Conservation (phyloP, 768 basidiomycete genomes). For the Tricholomella constricta region DNA sequence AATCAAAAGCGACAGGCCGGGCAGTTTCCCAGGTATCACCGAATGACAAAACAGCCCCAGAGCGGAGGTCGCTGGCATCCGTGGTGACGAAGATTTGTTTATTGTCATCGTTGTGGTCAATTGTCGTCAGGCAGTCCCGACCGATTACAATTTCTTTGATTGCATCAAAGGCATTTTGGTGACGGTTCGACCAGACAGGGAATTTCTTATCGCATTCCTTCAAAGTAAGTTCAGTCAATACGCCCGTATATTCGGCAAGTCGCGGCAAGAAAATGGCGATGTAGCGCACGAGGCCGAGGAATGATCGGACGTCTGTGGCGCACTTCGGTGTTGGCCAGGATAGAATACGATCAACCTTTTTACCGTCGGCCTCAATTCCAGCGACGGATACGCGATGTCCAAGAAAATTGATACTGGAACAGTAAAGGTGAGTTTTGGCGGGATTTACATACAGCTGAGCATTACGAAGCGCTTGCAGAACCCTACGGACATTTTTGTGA, state of each 20-base stretch:
- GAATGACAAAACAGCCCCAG: too few species aligned
- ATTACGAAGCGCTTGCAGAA: slow-evolving; percentile 23
- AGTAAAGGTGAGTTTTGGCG: slow-evolving; percentile 25
- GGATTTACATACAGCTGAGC: slow-evolving; percentile 10
- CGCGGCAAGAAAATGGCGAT: slow-evolving; percentile 23
- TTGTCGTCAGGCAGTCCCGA: slow-evolving; percentile 21
- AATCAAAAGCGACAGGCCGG: too few species aligned
- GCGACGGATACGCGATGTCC: slow-evolving; percentile 28
- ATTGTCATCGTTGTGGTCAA: too few species aligned
- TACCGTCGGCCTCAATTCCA: slow-evolving; percentile 24
- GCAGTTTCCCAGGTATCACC: too few species aligned
- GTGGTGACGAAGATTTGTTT: slow-evolving; percentile 31
- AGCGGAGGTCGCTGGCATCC: too few species aligned
- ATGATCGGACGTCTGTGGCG: slow-evolving; percentile 19
- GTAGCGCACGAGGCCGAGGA: slow-evolving; percentile 25
- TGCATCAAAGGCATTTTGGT: slow-evolving; percentile 27
- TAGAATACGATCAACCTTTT: slow-evolving; percentile 22
- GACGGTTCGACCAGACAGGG: slow-evolving; percentile 23
- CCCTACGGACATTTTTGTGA: slow-evolving; percentile 15
- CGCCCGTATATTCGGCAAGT: slow-evolving; percentile 13
- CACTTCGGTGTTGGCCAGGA: too few species aligned
- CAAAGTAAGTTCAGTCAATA: neutral
- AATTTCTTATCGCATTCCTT: too few species aligned
- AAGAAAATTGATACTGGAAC: too few species aligned
- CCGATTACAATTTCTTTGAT: slow-evolving; percentile 31